Conservation (phyloP, 345 rosid genomes). For the Lepidium aucheri region DNA sequence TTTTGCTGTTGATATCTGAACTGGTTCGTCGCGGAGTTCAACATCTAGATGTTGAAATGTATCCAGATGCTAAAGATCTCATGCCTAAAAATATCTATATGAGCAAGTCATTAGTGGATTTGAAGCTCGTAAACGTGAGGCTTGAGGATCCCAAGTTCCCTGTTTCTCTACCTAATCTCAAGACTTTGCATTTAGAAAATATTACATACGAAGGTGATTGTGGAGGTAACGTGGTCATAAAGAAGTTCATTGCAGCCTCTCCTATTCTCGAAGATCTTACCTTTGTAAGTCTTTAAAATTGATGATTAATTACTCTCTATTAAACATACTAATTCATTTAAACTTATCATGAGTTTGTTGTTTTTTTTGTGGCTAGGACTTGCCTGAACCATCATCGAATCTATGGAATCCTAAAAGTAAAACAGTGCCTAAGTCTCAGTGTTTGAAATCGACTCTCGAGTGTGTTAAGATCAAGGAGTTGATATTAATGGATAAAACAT, state of each 20-base stretch:
- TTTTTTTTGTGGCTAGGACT: too few species aligned
- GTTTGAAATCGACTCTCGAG: not conserved
- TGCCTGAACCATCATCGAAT: too few species aligned
- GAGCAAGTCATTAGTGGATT: not conserved
- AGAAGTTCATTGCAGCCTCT: not conserved
- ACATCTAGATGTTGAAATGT: not conserved
- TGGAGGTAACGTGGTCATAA: not conserved
- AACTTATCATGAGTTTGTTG: too few species aligned
- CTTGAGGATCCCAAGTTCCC: not conserved
- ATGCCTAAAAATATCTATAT: too few species aligned
- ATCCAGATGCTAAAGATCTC: too few species aligned
- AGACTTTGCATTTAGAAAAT: not conserved
- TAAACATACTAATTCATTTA: too few species aligned
- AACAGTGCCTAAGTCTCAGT: not conserved
- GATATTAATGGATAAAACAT: not conserved
- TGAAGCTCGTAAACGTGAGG: not conserved
- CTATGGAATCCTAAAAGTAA: too few species aligned
- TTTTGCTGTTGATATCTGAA: not conserved
- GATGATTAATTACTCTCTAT: too few species aligned
- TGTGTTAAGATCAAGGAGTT: not conserved
- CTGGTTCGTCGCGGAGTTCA: not conserved
- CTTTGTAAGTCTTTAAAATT: too few species aligned
- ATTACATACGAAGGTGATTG: not conserved
- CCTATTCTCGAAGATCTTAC: not conserved
- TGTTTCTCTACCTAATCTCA: conserved; percentile 8